Evolutionary conservation across 2,329 filamentous ascomycete species (phyloP).

Genomic region (Paraconiothyrium brasiliense): DNA sequence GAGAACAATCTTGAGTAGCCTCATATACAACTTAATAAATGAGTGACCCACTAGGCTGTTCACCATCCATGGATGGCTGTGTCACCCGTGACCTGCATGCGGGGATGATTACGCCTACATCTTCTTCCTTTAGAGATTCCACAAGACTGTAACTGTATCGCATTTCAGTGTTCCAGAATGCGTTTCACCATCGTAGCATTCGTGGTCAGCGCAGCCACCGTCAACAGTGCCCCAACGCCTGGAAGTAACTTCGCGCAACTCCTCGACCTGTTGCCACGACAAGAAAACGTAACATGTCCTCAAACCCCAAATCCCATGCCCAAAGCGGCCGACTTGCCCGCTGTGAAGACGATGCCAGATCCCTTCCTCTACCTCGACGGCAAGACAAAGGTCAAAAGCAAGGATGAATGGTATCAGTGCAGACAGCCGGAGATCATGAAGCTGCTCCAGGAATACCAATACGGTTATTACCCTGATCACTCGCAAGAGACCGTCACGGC

Average conservation of each 20-base stretch:
- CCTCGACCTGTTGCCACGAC: constrained; percentile 28
- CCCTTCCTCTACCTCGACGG: constrained; percentile 58
- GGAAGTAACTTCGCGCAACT: constrained; percentile 13
- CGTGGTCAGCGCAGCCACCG: constrained; percentile 16
- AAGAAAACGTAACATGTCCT: constrained; percentile 37
- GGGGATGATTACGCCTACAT: constrained; percentile 6
- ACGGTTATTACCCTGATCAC: constrained; percentile 62
- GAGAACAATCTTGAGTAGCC: constrained; percentile 10
- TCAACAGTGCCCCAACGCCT: constrained; percentile 21
- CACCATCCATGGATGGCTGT: background rate
- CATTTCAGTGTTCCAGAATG: constrained; percentile 20
- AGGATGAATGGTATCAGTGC: constrained; percentile 60
- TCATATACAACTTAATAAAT: constrained; percentile 26
- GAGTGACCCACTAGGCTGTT: background rate
- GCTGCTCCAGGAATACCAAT: constrained; percentile 62
- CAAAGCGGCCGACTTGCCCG: constrained; percentile 32
- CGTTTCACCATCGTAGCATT: constrained; percentile 20
- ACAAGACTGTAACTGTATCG: background rate
- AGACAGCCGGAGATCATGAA: constrained; percentile 61
- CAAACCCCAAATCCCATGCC: constrained; percentile 38
- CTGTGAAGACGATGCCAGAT: constrained; percentile 52
- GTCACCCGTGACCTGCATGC: constrained; percentile 6
- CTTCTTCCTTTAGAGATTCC: background rate
- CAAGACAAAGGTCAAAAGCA: constrained; percentile 54
- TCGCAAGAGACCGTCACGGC: constrained; percentile 58